Evolutionary conservation across 2,329 filamentous ascomycete species (phyloP).

Genomic region (Dissoconium aciculare): DNA sequence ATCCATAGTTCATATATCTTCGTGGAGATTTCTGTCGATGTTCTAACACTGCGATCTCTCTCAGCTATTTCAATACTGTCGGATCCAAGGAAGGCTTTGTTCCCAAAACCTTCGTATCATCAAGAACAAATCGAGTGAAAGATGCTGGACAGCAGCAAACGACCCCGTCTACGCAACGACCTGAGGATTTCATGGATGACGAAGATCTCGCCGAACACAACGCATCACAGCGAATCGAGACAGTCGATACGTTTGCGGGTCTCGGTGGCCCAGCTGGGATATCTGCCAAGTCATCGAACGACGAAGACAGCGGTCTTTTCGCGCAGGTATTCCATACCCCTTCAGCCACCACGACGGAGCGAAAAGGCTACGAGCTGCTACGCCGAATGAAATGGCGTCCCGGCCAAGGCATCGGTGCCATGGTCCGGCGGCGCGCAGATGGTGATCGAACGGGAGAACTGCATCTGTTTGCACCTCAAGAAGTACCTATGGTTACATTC

Average conservation of each 20-base stretch:
- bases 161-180: slow-evolving; percentile 48
- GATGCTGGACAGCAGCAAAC: slow-evolving; percentile 27
- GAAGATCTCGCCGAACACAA: slow-evolving; percentile 82
- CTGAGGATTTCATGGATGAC: slow-evolving; percentile 96
- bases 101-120: slow-evolving; percentile 82
- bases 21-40: too few relatives aligned
- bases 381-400: slow-evolving; percentile 93
- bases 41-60: too few relatives aligned
- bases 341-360: slow-evolving; percentile 54
- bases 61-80: slow-evolving; percentile 91
- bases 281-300: slow-evolving; percentile 18
- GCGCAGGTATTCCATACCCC: slow-evolving; percentile 51
- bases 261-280: slow-evolving; percentile 40
- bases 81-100: slow-evolving; percentile 98
- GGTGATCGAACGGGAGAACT: slow-evolving; percentile 42
- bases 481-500: slow-evolving; percentile 54
- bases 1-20: too few relatives aligned
- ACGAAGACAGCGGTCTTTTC: slow-evolving; percentile 38
- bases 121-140: slow-evolving; percentile 57
- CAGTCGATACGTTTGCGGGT: slow-evolving; percentile 56
- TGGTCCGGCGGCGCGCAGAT: slow-evolving; percentile 58
- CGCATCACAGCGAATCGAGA: slow-evolving; percentile 61
- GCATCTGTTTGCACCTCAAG: slow-evolving; percentile 75
- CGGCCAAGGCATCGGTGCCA: slow-evolving; percentile 84
- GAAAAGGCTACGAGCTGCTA: slow-evolving; percentile 71